These are phyloP conservation scores for Psilocybe cyanescens DNA, from an alignment of 768 basidiomycete species.

Conservation along the genomic window DNA sequence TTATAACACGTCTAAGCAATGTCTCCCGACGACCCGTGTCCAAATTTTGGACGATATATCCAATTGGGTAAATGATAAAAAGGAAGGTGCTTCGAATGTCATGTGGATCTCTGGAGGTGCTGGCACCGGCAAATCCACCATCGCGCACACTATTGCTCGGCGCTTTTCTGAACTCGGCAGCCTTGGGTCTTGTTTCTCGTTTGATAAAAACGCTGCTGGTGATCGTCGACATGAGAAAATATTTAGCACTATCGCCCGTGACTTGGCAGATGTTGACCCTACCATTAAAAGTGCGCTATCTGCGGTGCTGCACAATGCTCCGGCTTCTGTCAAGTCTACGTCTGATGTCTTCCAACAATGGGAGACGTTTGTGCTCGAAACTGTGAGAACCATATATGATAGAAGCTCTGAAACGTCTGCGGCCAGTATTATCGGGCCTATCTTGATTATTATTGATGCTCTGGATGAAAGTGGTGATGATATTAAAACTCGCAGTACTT, in stretches of 20 bases:
- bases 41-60: not conserved
- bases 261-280: conserved; percentile 25
- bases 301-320: conserved; percentile 4
- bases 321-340: conserved; percentile 9
- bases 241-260: conserved; percentile 34
- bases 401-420: not conserved
- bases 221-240: conserved; percentile 24
- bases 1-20: not conserved
- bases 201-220: conserved; percentile 24
- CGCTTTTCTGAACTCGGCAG: conserved; percentile 16
- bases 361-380: conserved; percentile 18
- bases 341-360: conserved; percentile 18
- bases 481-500: conserved; percentile 13
- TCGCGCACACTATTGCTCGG: conserved; percentile 36
- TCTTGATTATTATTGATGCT: conserved; percentile 37
- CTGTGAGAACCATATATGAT: conserved; percentile 8
- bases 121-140: conserved; percentile 38
- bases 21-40: not conserved
- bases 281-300: conserved; percentile 1
- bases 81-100: not conserved
- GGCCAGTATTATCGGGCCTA: conserved; percentile 12
- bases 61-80: not conserved
- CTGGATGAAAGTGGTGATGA: conserved; percentile 36
- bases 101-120: not conserved
- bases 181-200: conserved; percentile 39